Base-by-base conservation (phyloP, 768 basidiomycete genomes). In the Amyloporia xantha region DNA sequence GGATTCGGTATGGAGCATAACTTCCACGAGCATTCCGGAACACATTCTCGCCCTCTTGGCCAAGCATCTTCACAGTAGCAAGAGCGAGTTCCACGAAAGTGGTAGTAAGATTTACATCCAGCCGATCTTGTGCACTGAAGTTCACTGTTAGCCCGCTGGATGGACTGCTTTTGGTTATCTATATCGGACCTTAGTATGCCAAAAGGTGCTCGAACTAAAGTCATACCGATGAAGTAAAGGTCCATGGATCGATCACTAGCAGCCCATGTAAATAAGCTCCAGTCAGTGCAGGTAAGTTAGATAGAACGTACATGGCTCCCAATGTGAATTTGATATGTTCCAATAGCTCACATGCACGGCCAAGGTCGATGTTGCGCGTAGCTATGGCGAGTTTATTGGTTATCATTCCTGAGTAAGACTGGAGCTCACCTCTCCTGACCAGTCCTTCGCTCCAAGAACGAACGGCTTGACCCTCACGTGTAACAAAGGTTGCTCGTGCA, bases 291-390 rank as follows among this genome's bases (percentile, higher is more conserved):
- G 10, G 25, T 33, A 48, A 11, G 41, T 15, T 17, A 36, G 26
- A 20, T 20, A 41, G 12, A 1, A 68, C 83, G 54, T 61, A 88
- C 87, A 64, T 25, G 96, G 95, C 66, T 98, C 96, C 92, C 96
- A 99, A 60, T 98, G 92, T 41, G 96, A 98, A 62, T 96, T 97
- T 20, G 85, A 84, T 43, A 98, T 67, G 65, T 99, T 99, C 91
- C 92, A 99, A 60, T 96, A 99, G 51, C 83, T 91, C 63, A 96
- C 85, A 43, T 84, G 81, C 2, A 82, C 84, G 20, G 84, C 82
- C 59, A 97, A 71, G 0, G 86, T 84, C 1, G 88, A 86, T 5
- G 84, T 82, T 4, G 91, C 88, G 61, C 86, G 84, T 39, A 98
- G 68, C 95, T 97, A n/a, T 23, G 23, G 26, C 15, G 35, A 39